Evolutionary conservation across 768 basidiomycete species (phyloP), one percentile per base, ranked within the genome.

Genomic region (Lactarius evosmus): DNA sequence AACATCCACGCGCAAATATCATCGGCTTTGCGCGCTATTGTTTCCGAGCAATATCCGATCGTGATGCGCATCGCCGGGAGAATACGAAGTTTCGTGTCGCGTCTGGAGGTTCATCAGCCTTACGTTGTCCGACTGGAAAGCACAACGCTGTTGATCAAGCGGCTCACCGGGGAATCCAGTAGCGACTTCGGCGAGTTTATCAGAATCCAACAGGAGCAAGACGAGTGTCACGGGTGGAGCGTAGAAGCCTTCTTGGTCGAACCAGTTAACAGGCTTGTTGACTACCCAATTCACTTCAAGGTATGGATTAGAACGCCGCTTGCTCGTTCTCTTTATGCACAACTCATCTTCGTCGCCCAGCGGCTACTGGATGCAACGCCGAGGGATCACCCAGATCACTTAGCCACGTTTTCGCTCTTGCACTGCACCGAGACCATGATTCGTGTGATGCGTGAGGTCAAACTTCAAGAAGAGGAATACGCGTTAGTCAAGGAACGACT

Each of bases 131-230:
- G 84, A 52, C 80, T 95, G 38, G 86, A 87, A 51, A 79, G 79
- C 38, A 83, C 88, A 0, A 80, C 82, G 1, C 73, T 78, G 17
- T 71, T 79, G 60, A 83, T 91, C 46, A 80, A 83, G 53, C 70
- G 74, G 22, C 75, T 87, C 66, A 74, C 77, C 51, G 72, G 74
- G 2, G 82, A 86, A 63, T 72, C 73, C n/a, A 74, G 76, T 34
- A 85, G 78, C 69, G 89, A 95, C 68, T 90, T 97, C 74, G 91
- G 90, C 1, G 91, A 93, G 73, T 97, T 95, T 72, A 79, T 95
- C 8, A 75, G 81, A 66, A 78, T 97, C 66, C 85, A 89, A 69
- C 83, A 87, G 70, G 70, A 74, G 60, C 78, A 74, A 41, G 72
- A 78, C 6, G 83, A 82, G 32, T 83, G 86, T 62, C 79, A 77